Evolutionary conservation across 31 red algal species (phyloP).

Genomic region (Odonthalia washingtoniensis): DNA sequence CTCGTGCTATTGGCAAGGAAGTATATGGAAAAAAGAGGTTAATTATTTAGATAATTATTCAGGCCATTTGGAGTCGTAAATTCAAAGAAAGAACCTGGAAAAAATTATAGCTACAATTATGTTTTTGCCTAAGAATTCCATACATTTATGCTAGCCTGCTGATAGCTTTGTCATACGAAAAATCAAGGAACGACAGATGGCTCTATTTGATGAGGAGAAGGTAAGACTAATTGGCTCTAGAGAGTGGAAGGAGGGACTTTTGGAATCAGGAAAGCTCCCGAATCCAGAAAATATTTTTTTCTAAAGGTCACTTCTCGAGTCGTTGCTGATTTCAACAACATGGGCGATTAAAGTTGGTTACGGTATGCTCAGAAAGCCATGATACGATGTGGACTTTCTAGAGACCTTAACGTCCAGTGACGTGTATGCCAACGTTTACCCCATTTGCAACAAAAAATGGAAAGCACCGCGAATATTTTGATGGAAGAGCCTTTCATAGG

Average conservation of each 20-base stretch:
- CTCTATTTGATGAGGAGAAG: no score
- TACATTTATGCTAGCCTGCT: no score
- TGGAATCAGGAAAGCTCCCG: conserved; percentile 36
- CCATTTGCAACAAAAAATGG: conserved; percentile 19
- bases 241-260: conserved; percentile 28
- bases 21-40: no score
- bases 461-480: conserved; percentile 9
- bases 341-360: conserved; percentile 39
- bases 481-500: conserved; percentile 39
- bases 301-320: conserved; percentile 36
- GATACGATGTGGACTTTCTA: conserved; percentile 47
- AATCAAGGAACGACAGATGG: no score
- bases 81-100: no score
- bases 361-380: conserved; percentile 42
- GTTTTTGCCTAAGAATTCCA: no score
- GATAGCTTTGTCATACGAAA: no score
- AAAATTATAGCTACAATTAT: no score
- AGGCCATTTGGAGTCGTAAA: no score
- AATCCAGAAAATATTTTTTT: conserved; percentile 37
- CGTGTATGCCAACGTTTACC: conserved; percentile 37
- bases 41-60: no score
- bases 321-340: conserved; percentile 25
- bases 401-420: conserved; percentile 36
- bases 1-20: no score
- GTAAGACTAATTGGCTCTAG: conserved; percentile 8